Base-by-base conservation (phyloP, 441 rosid species). In the Jatropha podagrica region DNA sequence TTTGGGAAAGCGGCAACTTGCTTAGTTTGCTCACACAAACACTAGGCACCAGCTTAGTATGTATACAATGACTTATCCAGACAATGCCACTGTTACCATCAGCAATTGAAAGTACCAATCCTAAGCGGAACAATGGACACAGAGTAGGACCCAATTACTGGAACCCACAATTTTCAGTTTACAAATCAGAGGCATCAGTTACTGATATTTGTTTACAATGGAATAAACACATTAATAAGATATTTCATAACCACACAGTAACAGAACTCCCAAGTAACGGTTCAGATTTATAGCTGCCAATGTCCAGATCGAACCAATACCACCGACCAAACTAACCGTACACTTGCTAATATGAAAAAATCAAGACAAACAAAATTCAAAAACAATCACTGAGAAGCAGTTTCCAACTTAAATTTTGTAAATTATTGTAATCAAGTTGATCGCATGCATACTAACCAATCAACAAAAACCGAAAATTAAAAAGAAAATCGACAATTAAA, bases 231-330 rank as follows among this genome's bases (percentile, higher is more conserved):
- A 12, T 51, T 12, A 51, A 51, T 15, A 51, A 51, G 38, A 66
- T 0, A 66, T 44, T 66, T 66, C 32, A 44, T 2, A 4, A 15
- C 44, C 7, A 18, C 2, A 60, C 7, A 26, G 41, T 48, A 59
- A 8, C 42, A 26, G 44, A 72, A 60, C 14, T 72, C 55, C 8
- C 42, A 1, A 60, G 20, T 56, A 54, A 54, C 44, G 12, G 55
- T 58, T 74, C 69, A 65, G 13, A 42, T 73, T n/a, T 52, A 37
- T 54, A 32, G 32, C 32, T 32, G 32, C 68, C 23, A 23, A 74
- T 10, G 37, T 64, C 72, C 72, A 73, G 80, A 76, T 80, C 80
- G 51, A 73, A 55, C 14, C 20, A 62, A 48, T 14, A 73, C 74
- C 56, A 41, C 12, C 61, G 42, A 32, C 61, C 9, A 40, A 20